Percentiles rank a stretch among this genome's conserved stretches.
Conservation (phyloP, 208 protist genomes). For the Leishmania martiniquensis region DNA sequence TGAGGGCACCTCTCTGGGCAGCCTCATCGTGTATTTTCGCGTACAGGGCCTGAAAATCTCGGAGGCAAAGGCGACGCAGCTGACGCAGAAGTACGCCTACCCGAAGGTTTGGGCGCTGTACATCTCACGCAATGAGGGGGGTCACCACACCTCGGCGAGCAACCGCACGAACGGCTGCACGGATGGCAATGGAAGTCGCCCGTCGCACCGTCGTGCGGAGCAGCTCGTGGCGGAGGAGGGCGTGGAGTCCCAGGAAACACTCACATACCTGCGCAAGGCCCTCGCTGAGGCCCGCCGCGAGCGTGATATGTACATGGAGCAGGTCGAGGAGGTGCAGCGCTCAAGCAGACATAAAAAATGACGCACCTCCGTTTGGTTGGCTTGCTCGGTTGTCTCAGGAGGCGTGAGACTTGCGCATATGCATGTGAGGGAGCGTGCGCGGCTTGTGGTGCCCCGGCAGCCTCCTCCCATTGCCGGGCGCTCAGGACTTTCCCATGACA, state of each 20-base stretch:
- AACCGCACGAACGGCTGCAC: background rate
- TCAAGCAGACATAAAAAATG: background rate
- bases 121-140: slow-evolving; percentile 24
- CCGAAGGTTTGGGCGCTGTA: slow-evolving; percentile 59
- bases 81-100: slow-evolving; percentile 50
- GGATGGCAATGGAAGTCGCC: slow-evolving; percentile 6
- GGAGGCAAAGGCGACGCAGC: slow-evolving; percentile 18
- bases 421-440: background rate
- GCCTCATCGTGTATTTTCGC: slow-evolving; percentile 48
- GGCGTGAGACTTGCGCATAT: background rate
- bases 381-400: background rate
- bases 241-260: slow-evolving; percentile 40
- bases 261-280: slow-evolving; percentile 61
- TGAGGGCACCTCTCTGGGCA: slow-evolving; percentile 37
- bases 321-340: slow-evolving; percentile 24
- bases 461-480: background rate
- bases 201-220: slow-evolving; percentile 21
- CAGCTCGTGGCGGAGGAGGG: slow-evolving; percentile 40
- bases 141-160: background rate
- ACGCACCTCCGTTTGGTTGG: background rate
- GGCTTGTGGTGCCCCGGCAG: background rate
- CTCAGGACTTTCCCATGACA: too few species aligned
- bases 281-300: slow-evolving; percentile 53
- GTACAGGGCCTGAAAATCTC: slow-evolving; percentile 28
- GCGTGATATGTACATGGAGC: slow-evolving; percentile 52